A percentile compares a stretch with the other conserved stretches of the same genome.
phyloP scores from a whole-genome alignment of 805 yeast genomes.

The Scheffersomyces lignosus region DNA sequence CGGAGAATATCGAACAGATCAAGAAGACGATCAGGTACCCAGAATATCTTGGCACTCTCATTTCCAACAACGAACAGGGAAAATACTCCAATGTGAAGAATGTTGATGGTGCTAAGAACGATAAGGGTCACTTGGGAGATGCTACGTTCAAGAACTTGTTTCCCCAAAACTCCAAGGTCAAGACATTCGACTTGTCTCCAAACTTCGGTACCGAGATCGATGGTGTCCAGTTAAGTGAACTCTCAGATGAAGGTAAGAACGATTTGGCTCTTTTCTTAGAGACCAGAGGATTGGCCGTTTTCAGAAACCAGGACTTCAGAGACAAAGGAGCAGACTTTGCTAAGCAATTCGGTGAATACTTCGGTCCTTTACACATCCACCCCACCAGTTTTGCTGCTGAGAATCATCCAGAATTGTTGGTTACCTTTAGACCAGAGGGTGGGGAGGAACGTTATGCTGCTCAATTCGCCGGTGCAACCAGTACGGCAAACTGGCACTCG shows the following conservation, averaged over 20 bases:
- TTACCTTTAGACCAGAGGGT: conserved; percentile 22
- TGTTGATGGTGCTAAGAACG: conserved; percentile 20
- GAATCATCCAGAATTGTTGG: conserved; percentile 21
- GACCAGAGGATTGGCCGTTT: conserved; percentile 24
- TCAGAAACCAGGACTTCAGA: conserved; percentile 25
- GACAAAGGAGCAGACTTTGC: conserved; percentile 24
- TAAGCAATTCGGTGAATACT: conserved; percentile 20
- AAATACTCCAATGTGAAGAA: conserved; percentile 17
- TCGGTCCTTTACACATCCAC: conserved; percentile 30
- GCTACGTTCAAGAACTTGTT: conserved; percentile 18
- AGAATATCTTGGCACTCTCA: conserved; percentile 16
- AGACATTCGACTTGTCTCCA: conserved; percentile 21
- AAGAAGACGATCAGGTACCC: conserved; percentile 20
- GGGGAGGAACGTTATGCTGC: conserved; percentile 15
- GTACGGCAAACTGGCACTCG: conserved; percentile 20
- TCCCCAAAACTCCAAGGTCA: conserved; percentile 11
- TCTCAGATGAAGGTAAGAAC: conserved; percentile 25
- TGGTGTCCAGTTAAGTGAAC: conserved; percentile 24
- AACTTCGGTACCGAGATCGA: conserved; percentile 26
- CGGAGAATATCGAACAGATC: conserved; percentile 9
- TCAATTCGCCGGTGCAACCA: conserved; percentile 13
- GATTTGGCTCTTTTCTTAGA: conserved; percentile 26
- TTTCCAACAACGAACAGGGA: conserved; percentile 15
- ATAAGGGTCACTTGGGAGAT: conserved; percentile 27
- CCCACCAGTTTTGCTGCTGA: conserved; percentile 18